Evolutionary conservation across 148 eudicot species (phyloP).

Genomic region (Rhododendron ovatum): DNA sequence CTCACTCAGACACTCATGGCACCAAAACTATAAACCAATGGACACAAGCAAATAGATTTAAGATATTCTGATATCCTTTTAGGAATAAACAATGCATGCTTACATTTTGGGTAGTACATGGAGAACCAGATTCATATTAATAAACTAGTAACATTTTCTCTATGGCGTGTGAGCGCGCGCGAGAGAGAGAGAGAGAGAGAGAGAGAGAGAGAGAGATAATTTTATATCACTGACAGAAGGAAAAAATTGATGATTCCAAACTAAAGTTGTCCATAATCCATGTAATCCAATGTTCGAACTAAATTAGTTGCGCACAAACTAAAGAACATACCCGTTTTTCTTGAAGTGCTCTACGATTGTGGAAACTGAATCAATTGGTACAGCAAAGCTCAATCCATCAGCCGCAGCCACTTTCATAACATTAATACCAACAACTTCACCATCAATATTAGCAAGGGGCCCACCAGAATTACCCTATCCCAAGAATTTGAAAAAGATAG

Average conservation of each 20-base stretch:
- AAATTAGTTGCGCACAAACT: neutral
- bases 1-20: neutral
- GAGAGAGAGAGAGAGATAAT: neutral
- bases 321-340: constrained; percentile 56
- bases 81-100: neutral
- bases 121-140: neutral
- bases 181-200: neutral
- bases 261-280: neutral
- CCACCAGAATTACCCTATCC: constrained; percentile 96
- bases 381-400: constrained; percentile 86
- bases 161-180: neutral
- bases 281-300: neutral
- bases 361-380: constrained; percentile 83
- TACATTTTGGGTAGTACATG: neutral
- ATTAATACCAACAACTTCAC: constrained; percentile 86
- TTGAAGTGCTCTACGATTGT: constrained; percentile 83
- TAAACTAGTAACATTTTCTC: neutral
- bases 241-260: neutral
- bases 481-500: neutral
- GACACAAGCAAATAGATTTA: neutral
- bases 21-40: neutral
- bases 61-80: neutral
- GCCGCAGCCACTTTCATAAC: constrained; percentile 77
- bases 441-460: constrained; percentile 90
- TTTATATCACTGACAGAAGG: neutral